Percentiles rank a stretch among this genome's conserved stretches.
Conservation (phyloP, 805 yeast species). For the Lachancea meyersii region DNA sequence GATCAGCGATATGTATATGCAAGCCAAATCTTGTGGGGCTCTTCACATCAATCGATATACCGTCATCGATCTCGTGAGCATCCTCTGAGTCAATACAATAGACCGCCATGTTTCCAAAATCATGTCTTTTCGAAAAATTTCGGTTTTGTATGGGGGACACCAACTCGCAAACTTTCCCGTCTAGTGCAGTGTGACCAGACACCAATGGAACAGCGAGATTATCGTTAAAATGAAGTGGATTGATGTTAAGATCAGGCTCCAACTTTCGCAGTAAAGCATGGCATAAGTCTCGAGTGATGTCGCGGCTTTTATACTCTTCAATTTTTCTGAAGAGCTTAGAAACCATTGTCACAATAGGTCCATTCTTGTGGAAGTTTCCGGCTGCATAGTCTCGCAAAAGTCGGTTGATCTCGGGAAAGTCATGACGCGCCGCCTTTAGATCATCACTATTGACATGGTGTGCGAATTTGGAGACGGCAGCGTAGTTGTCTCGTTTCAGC, state of each 20-base stretch:
- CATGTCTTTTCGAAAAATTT: conserved; percentile 31
- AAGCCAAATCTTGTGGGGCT: conserved; percentile 37
- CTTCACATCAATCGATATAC: conserved; percentile 52
- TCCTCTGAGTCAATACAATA: conserved; percentile 77
- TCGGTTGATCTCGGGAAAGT: conserved; percentile 37
- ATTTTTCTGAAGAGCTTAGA: conserved; percentile 33
- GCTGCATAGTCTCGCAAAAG: conserved; percentile 51
- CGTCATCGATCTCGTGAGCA: conserved; percentile 94
- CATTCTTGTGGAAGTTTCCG: conserved; percentile 43
- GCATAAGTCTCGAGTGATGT: conserved; percentile 48
- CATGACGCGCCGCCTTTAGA: conserved; percentile 1
- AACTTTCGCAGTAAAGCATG: conserved; percentile 42
- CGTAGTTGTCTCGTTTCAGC: conserved; percentile 16
- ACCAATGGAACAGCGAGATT: conserved; percentile 42
- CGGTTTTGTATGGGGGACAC: conserved; percentile 5
- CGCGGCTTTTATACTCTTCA: conserved; percentile 29
- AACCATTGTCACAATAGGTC: conserved; percentile 44
- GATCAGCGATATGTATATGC: conserved; percentile 81
- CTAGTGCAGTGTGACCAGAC: conserved; percentile 39
- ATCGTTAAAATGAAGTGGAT: conserved; percentile 50
- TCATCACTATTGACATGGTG: conserved; percentile 16
- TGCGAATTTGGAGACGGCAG: conserved; percentile 24
- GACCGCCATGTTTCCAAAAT: conserved; percentile 44
- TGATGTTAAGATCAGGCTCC: conserved; percentile 27
- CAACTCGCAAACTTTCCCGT: conserved; percentile 33